A percentile compares a stretch with the other conserved stretches of the same genome.
These are phyloP conservation scores for Boletus tylopilopsis DNA, from an alignment of 768 basidiomycete genomes.

Conservation along the genomic window DNA sequence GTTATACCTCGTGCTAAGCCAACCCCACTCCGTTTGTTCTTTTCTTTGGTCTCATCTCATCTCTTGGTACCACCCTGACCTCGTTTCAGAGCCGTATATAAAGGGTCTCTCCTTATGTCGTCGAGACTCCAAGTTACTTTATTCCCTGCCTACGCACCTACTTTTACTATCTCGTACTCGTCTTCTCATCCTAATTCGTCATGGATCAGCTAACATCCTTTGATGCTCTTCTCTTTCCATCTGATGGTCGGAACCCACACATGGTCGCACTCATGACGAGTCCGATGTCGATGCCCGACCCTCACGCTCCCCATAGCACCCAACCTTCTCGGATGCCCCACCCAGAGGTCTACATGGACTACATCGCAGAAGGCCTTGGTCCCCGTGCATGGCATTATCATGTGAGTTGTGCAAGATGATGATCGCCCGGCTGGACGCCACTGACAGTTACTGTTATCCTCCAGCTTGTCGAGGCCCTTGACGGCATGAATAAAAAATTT, in stretches of 20 bases:
- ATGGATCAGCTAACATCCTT: slow-evolving; percentile 68
- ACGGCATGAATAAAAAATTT: slow-evolving; percentile 79
- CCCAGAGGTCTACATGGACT: slow-evolving; percentile 84
- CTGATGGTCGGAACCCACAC: slow-evolving; percentile 71
- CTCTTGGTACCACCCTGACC: slow-evolving; percentile 32
- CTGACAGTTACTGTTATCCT: slow-evolving; percentile 10
- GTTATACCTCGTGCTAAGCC: slow-evolving; percentile 35
- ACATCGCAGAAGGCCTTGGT: slow-evolving; percentile 70
- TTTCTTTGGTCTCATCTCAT: slow-evolving; percentile 22
- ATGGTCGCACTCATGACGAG: slow-evolving; percentile 75
- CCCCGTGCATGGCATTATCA: slow-evolving; percentile 70
- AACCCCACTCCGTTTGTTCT: slow-evolving; percentile 27
- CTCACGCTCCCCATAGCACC: slow-evolving; percentile 42
- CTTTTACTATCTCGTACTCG: slow-evolving; percentile 15
- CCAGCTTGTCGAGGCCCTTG: slow-evolving; percentile 70
- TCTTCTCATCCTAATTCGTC: slow-evolving; percentile 13
- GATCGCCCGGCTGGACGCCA: slow-evolving; percentile 16
- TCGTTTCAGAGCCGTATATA: slow-evolving; percentile 38
- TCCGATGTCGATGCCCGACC: slow-evolving; percentile 42
- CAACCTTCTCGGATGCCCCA: slow-evolving; percentile 67
- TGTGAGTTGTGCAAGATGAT: slow-evolving; percentile 39
- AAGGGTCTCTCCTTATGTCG: slow-evolving; percentile 20
- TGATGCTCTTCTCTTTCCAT: slow-evolving; percentile 74
- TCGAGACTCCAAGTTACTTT: slow-evolving; percentile 16
- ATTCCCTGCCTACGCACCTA: slow-evolving; percentile 18